Evolutionary conservation across 1,284 basidiomycete genomes (phyloP).

Genomic region (Ganoderma multipileum): DNA sequence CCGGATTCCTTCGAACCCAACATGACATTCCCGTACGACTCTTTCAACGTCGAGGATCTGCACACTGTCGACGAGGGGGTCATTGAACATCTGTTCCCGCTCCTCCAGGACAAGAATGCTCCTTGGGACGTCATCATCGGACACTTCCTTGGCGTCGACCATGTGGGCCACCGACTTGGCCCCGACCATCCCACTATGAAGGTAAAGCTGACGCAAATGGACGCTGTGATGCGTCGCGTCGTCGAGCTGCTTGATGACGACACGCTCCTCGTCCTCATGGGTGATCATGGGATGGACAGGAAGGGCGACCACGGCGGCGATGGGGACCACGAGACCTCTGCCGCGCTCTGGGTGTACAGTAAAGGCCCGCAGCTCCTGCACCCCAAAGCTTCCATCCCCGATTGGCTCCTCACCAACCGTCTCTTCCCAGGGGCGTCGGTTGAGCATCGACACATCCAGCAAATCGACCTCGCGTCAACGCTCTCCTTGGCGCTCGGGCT

Average conservation of each 20-base stretch:
- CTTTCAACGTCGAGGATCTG: constrained; percentile 98
- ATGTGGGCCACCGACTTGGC: constrained; percentile 94
- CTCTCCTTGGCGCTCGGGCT: constrained; percentile 91
- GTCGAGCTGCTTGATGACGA: constrained; percentile 78
- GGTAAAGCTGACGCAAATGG: constrained; percentile 88
- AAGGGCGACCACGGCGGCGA: constrained; percentile 98
- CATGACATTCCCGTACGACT: constrained; percentile 88
- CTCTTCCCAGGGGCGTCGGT: constrained; percentile 67
- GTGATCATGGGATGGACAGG: constrained; percentile 98
- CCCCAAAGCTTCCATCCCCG: constrained; percentile 45
- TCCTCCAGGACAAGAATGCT: constrained; percentile 60
- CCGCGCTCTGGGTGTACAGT: constrained; percentile 94
- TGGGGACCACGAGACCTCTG: constrained; percentile 83
- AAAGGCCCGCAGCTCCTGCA: constrained; percentile 58
- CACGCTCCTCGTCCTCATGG: constrained; percentile 90
- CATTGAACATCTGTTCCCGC: constrained; percentile 81
- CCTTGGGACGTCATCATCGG: constrained; percentile 90
- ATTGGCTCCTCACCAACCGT: constrained; percentile 55
- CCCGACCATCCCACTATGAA: constrained; percentile 90
- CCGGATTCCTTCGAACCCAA: constrained; percentile 76
- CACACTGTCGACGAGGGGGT: constrained; percentile 96
- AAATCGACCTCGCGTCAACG: constrained; percentile 95
- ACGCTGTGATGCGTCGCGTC: constrained; percentile 76
- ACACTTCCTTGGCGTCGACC: constrained; percentile 97
- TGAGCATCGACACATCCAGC: constrained; percentile 78